Conservation (phyloP, 768 basidiomycete species). For the Epithele typhae region DNA sequence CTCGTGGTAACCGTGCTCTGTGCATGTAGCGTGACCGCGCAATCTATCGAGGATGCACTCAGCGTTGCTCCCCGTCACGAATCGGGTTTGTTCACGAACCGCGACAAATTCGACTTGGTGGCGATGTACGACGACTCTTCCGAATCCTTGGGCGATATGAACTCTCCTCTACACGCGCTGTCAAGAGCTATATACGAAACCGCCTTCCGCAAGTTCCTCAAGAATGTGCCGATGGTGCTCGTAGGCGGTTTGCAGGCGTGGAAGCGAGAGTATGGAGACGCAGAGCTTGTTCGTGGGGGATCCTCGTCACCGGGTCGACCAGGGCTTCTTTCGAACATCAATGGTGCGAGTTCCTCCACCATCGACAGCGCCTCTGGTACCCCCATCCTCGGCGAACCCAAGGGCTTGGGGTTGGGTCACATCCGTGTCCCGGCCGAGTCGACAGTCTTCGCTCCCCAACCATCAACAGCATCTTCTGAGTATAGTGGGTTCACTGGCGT, state of each 20-base stretch:
- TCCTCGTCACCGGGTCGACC: slow-evolving; percentile 7
- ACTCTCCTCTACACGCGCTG: slow-evolving; percentile 54
- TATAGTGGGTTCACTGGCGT: slow-evolving; percentile 1
- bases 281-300: slow-evolving; percentile 27
- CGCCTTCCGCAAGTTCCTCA: slow-evolving; percentile 68
- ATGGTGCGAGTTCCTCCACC: slow-evolving; percentile 6
- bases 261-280: slow-evolving; percentile 53
- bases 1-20: neutral
- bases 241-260: slow-evolving; percentile 84
- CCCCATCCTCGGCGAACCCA: slow-evolving; percentile 4
- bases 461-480: neutral
- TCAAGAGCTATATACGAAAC: slow-evolving; percentile 67
- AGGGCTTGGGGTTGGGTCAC: slow-evolving; percentile 10
- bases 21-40: slow-evolving; percentile 53
- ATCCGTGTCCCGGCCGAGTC: slow-evolving; percentile 15
- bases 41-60: slow-evolving; percentile 70
- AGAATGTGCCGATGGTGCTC: slow-evolving; percentile 76
- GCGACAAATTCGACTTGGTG: slow-evolving; percentile 86
- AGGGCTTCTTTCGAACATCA: slow-evolving; percentile 1
- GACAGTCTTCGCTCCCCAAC: no score
- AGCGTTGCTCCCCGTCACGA: slow-evolving; percentile 68
- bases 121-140: slow-evolving; percentile 77
- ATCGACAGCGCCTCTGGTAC: slow-evolving; percentile 10
- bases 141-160: slow-evolving; percentile 41
- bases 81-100: slow-evolving; percentile 69